Base-by-base conservation (phyloP, 495 filamentous ascomycete genomes). In the Elaphomyces granulatus region DNA sequence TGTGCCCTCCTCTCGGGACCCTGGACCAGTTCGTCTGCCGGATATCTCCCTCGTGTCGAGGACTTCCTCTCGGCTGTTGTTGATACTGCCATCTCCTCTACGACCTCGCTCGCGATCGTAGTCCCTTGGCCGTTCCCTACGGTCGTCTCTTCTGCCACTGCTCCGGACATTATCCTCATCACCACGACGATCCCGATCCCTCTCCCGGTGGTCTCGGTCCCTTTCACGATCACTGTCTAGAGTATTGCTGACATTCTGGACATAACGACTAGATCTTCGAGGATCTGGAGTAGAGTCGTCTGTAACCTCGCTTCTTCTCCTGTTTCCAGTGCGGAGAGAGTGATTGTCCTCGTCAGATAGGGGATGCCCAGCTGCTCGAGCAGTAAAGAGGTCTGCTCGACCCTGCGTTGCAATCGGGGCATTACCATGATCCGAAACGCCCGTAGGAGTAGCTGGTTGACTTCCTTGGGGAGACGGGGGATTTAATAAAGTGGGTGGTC, bases 51-150 rank as follows among this genome's bases (percentile, higher is more conserved):
- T 28, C 23, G 12, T 12, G 6, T 28, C 23, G 6, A 14, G 12
- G 26, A 53, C 58, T 3, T 63, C 60, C 20, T 64, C 62, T 8
- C 56, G 55, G 30, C 49, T 41, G 15, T 39, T 41, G n/a, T 51
- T 49, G 15, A 40, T 38, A 19, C 56, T 55, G 28, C 49, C 52
- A 37, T 64, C 59, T 31, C 57, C 59, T 20, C 61, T 47, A 21
- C 61, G 64, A 37, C 48, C 60, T 20, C 60, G 58, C 23, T 67
- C 63, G n/a, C 60, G 60, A 23, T 61, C 58, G 32, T 48, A 46
- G 35, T 61, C 56, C 10, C 60, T 56, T 10, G 40, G 42, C 12
- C 57, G 58, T 7, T 61, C 56, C 8, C 60, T 53, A 9, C 50
- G 47, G 2, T 63, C 59, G 23, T 65, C 63, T 12, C 63, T 59